Percentiles rank a stretch among this genome's conserved stretches.
These are phyloP conservation scores for Boletus edulis DNA, from an alignment of 768 basidiomycete genomes.

Conservation along the genomic window DNA sequence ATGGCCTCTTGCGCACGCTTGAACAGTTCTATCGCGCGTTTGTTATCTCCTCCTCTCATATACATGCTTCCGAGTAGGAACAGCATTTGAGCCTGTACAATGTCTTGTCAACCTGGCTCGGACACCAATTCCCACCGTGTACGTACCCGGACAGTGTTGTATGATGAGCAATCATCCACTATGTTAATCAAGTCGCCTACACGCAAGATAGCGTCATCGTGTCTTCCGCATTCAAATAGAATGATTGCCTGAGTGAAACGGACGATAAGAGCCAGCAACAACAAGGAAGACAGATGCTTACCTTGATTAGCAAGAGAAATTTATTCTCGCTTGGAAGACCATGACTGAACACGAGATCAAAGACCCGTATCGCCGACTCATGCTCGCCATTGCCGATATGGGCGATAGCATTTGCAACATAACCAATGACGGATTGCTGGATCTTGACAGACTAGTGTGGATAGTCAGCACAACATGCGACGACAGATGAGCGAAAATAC, in stretches of 20 bases:
- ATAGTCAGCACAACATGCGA: neutral
- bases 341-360: constrained; percentile 3
- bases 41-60: neutral
- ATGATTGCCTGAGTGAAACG: neutral
- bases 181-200: no score
- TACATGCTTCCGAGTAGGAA: neutral
- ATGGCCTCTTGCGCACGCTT: neutral
- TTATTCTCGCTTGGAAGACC: neutral
- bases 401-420: constrained; percentile 6
- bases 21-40: neutral
- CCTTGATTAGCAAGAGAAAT: constrained; percentile 10
- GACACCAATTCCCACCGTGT: accelerated
- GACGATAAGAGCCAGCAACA: neutral
- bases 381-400: neutral
- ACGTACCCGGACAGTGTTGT: no score
- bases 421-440: constrained; percentile 3
- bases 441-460: neutral
- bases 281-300: neutral
- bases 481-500: neutral
- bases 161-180: no score
- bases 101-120: neutral
- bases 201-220: no score
- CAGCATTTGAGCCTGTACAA: neutral
- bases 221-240: neutral
- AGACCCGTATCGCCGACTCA: neutral